Base-by-base conservation (phyloP, 805 yeast genomes). In the Dipodascus albidus region DNA sequence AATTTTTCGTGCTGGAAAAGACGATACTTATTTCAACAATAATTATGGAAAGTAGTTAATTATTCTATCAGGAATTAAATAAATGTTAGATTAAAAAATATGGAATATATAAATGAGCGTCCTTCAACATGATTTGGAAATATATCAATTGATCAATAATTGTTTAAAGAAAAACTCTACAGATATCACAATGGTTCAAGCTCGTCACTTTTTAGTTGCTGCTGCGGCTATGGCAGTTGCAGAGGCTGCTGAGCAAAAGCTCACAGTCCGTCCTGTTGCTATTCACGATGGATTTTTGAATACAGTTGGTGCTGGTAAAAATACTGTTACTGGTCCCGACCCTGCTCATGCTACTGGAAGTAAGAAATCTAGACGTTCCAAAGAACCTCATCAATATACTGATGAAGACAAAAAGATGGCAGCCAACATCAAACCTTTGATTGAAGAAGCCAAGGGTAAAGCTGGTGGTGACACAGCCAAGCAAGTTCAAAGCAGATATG, bases 161-260 rank as follows among this genome's bases (percentile, higher is more conserved):
- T 31, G 9, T 15, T 31, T 31, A 9, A 31, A 31, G 38, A 9
- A 9, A 31, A 31, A 9, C 15, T 31, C 38, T 31, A 9, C 38
- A 31, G 38, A 15, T 9, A 31, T 31, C 44, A 38, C 44, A 38
- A 38, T 38, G 44, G 44, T 38, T 38, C 44, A 38, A 38, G 44
- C 20, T 38, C 44, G 20, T n/a, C 44, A 38, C 20, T 38, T n/a
- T 38, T 4, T 38, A 17, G 4, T 3, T 38, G 44, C 44, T 11
- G 44, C 44, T 6, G 44, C 44, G 4, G 44, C 44, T 11, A 17
- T 17, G 17, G 44, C 15, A 4, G 44, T 38, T 3, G 44, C 44
- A 6, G 44, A 14, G 6, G 44, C 20, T 38, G 44, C 44, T n/a
- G 44, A 17, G 9, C 17, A 17, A 38, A 38, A 14, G 44, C 4